Base-by-base conservation (phyloP, 2,329 filamentous ascomycete species). In the Clonostachys rhizophaga region DNA sequence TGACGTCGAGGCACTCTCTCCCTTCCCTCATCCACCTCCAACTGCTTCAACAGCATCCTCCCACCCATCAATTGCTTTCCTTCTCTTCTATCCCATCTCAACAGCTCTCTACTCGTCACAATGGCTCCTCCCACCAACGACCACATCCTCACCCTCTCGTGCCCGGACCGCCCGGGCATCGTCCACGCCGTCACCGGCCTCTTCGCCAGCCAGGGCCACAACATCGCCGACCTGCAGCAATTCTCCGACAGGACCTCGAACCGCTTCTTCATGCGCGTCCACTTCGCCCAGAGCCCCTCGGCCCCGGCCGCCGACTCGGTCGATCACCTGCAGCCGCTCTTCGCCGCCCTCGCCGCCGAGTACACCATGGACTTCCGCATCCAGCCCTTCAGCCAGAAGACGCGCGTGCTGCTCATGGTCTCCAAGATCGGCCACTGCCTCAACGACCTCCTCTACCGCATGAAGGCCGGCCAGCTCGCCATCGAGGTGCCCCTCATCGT, bases 371-470 rank as follows among this genome's bases (percentile, higher is more conserved):
- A 82, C 57, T 90, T 87, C 70, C 76, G 87, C 56, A 77, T 94
- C 56, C 78, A 83, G 13, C 80, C 86, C 5, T 78, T 83, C 12
- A 70, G 81, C 44, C 75, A 83, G 58, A 91, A 90, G 71, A 84
- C 85, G 48, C 79, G 83, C 54, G 84, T 91, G 43, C 74, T 94
- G 57, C 89, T 94, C 73, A 92, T 94, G 88, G 89, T 92, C 33
- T 91, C 87, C 59, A 91, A 91, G 72, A 91, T 90, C 58, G 89
- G 88, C 9, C 88, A 92, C 73, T 92, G 88, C 65, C 74, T 92
- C 46, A 91, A 91, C 67, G 87, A 92, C 67, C 72, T 94, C 43
- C 78, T 94, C 36, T 94, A 90, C 81, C 83, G 89, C 48, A 79
- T 86, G 59, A 85, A 84, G 65, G 84, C 83, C 16, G 81, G 81